These are phyloP conservation scores for Atalantia buxifolia DNA, from an alignment of 345 rosid genomes.

Conservation along the genomic window DNA sequence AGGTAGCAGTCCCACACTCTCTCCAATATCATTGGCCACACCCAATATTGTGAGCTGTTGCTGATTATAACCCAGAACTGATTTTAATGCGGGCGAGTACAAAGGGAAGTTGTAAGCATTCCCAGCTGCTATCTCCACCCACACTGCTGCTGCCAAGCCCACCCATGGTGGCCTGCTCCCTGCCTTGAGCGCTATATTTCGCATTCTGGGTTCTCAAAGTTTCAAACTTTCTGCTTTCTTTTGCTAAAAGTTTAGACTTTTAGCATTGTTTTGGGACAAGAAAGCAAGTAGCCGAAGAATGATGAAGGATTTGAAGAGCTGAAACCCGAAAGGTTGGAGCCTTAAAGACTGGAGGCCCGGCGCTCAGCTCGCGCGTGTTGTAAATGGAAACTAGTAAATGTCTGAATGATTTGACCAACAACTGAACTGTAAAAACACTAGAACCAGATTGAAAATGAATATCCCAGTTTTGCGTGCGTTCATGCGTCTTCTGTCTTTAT, in stretches of 20 bases:
- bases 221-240: not conserved
- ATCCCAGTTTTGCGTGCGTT: too few species aligned
- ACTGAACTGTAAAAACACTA: too few species aligned
- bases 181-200: slow-evolving; percentile 39
- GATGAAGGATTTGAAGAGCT: not conserved
- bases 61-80: slow-evolving; percentile 73
- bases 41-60: slow-evolving; percentile 84
- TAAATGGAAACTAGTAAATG: too few species aligned
- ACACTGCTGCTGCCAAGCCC: slow-evolving; percentile 86
- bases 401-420: too few species aligned
- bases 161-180: slow-evolving; percentile 99
- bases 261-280: not conserved
- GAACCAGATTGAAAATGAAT: too few species aligned
- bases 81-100: slow-evolving; percentile 69
- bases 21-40: slow-evolving; percentile 93
- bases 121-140: slow-evolving; percentile 81
- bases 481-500: too few species aligned
- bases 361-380: not conserved
- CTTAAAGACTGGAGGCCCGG: too few species aligned
- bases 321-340: not conserved
- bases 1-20: slow-evolving; percentile 77
- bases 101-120: slow-evolving; percentile 73
- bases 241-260: not conserved
- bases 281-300: not conserved
- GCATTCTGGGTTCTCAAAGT: not conserved